phyloP scores from a whole-genome alignment of 805 yeast genomes.

The Barnettozyma pratensis region DNA sequence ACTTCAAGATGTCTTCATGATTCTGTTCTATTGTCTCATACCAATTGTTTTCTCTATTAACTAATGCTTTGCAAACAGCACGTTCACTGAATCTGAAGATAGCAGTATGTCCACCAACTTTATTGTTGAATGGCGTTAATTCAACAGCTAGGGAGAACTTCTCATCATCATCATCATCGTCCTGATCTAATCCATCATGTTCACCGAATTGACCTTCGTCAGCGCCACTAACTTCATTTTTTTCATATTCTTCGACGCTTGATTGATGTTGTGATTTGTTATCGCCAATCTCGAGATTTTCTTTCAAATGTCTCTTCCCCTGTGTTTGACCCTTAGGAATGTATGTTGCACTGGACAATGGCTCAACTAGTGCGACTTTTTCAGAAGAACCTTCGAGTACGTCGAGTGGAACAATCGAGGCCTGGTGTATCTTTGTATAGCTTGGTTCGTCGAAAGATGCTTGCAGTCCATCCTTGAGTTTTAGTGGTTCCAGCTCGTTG shows the following conservation, averaged over 20 bases:
- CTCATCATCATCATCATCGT: slow-evolving; percentile 24
- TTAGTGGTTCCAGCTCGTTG: not conserved
- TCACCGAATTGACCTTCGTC: not conserved
- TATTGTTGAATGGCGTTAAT: slow-evolving; percentile 83
- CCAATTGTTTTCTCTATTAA: slow-evolving; percentile 85
- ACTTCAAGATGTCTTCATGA: slow-evolving; percentile 71
- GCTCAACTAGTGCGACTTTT: slow-evolving; percentile 35
- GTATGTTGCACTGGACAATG: slow-evolving; percentile 66
- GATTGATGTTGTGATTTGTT: not conserved
- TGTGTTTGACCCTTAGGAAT: slow-evolving; percentile 54
- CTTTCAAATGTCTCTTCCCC: slow-evolving; percentile 13
- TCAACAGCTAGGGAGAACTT: slow-evolving; percentile 78
- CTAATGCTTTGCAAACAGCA: slow-evolving; percentile 91
- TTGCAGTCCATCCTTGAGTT: not conserved
- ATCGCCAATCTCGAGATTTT: slow-evolving; percentile 9
- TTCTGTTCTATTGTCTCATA: slow-evolving; percentile 81
- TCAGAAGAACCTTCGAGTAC: not conserved
- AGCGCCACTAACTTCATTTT: slow-evolving; percentile 6
- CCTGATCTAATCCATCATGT: not conserved
- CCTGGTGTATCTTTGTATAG: not conserved
- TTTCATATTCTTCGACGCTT: not conserved
- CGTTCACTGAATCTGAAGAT: slow-evolving; percentile 85
- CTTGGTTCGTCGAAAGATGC: not conserved
- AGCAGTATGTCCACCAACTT: slow-evolving; percentile 98
- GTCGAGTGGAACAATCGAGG: not conserved